A percentile compares a stretch with the other conserved stretches of the same genome.
These are phyloP conservation scores for Priceomyces melissophilus DNA, from an alignment of 805 yeast species.

Conservation along the genomic window DNA sequence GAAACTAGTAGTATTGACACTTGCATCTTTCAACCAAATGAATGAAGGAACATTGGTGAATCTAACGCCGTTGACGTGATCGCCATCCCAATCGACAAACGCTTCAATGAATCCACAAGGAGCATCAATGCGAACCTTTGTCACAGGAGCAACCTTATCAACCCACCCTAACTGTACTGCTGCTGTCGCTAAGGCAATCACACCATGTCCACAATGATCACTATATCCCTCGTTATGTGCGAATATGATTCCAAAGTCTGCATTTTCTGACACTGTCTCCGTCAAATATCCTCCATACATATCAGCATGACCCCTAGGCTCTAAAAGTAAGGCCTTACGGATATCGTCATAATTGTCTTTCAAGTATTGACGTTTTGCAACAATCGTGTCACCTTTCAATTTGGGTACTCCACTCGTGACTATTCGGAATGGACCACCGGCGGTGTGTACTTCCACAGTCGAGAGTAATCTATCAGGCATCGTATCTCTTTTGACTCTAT, in stretches of 20 bases:
- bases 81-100: slow-evolving; percentile 20
- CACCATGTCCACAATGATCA: slow-evolving; percentile 27
- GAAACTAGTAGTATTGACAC: slow-evolving; percentile 5
- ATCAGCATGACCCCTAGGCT: slow-evolving; percentile 25
- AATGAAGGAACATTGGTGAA: no score
- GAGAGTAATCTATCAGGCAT: no score
- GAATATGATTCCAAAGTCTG: slow-evolving; percentile 21
- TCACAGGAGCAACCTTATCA: slow-evolving; percentile 13
- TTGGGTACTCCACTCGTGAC: no score
- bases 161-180: slow-evolving; percentile 14
- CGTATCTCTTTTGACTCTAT: no score
- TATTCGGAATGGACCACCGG: no score
- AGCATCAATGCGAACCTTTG: slow-evolving; percentile 15
- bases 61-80: no score
- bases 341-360: slow-evolving; percentile 16
- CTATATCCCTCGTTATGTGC: slow-evolving; percentile 22
- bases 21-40: no score
- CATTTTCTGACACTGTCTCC: slow-evolving; percentile 14
- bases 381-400: no score
- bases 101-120: slow-evolving; percentile 18
- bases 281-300: slow-evolving; percentile 23
- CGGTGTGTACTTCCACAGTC: no score
- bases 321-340: slow-evolving; percentile 18
- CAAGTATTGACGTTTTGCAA: not conserved
- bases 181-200: slow-evolving; percentile 19